These are phyloP conservation scores for Colletotrichum sp. DNA, from an alignment of 2,329 filamentous ascomycete species.

Conservation along the genomic window DNA sequence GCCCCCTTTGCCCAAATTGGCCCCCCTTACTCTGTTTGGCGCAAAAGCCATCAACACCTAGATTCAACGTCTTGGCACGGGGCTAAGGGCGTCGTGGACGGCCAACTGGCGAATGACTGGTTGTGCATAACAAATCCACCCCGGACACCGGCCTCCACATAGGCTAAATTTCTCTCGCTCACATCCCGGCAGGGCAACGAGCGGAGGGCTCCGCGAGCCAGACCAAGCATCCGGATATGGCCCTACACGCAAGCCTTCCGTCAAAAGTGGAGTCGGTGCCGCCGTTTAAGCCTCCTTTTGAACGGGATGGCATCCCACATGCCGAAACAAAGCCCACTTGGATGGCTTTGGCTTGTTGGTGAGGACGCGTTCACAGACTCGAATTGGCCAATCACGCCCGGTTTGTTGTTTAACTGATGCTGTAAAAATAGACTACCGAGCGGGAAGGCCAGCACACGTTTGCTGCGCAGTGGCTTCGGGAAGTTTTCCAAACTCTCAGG, in stretches of 20 bases:
- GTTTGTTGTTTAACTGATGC: neutral
- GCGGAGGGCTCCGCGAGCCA: neutral
- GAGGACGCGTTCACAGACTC: neutral
- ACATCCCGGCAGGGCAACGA: neutral
- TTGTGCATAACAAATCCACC: slow-evolving; percentile 1
- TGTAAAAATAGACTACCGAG: neutral
- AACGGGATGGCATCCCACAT: slow-evolving; percentile 5
- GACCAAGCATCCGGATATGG: neutral
- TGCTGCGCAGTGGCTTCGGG: neutral
- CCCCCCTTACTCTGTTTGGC: neutral
- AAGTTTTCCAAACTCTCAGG: neutral
- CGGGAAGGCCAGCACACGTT: neutral
- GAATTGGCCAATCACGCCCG: neutral
- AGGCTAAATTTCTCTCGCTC: neutral
- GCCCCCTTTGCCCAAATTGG: neutral
- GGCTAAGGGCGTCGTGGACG: neutral
- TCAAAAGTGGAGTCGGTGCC: neutral
- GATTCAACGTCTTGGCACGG: neutral
- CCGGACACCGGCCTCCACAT: neutral
- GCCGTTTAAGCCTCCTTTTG: slow-evolving; percentile 12
- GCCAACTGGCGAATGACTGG: neutral
- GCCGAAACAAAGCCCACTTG: neutral
- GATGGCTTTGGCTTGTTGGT: neutral
- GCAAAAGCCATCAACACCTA: neutral
- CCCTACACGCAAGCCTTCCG: slow-evolving; percentile 10